Evolutionary conservation across 2,329 filamentous ascomycete genomes (phyloP).

Genomic region (Biscogniauxia mediterranea): DNA sequence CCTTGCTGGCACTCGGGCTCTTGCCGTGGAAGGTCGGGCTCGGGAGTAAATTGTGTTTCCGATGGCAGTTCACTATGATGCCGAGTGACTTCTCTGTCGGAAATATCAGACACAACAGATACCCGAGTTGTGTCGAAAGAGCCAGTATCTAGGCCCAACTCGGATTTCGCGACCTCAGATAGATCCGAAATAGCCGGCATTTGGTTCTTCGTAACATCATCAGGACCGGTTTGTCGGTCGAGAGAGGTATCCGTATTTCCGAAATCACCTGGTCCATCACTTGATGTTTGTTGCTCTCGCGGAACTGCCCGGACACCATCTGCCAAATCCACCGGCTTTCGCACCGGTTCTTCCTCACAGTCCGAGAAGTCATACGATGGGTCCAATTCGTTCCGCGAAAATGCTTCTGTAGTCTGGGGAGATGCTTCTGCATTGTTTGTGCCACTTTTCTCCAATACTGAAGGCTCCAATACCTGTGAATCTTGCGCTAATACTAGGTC

Average conservation of each 20-base stretch:
- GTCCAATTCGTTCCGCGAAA: conserved; percentile 3
- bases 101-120: not conserved
- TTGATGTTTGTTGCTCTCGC: not conserved
- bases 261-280: not conserved
- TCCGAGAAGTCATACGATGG: conserved; percentile 1
- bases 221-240: not conserved
- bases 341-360: conserved; percentile 4
- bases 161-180: not conserved
- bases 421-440: not conserved
- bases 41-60: not conserved
- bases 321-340: not conserved
- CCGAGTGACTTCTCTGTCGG: not conserved
- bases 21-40: not conserved
- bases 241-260: not conserved
- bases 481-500: not conserved
- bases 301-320: not conserved
- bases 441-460: not conserved
- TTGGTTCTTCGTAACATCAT: not conserved
- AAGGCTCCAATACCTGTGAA: not conserved
- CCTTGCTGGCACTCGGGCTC: not conserved
- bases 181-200: not conserved
- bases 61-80: not conserved
- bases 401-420: conserved; percentile 2
- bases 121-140: not conserved
- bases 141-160: not conserved